Conservation (phyloP, 108 stramenopile species). For the Fistulifera solaris region DNA sequence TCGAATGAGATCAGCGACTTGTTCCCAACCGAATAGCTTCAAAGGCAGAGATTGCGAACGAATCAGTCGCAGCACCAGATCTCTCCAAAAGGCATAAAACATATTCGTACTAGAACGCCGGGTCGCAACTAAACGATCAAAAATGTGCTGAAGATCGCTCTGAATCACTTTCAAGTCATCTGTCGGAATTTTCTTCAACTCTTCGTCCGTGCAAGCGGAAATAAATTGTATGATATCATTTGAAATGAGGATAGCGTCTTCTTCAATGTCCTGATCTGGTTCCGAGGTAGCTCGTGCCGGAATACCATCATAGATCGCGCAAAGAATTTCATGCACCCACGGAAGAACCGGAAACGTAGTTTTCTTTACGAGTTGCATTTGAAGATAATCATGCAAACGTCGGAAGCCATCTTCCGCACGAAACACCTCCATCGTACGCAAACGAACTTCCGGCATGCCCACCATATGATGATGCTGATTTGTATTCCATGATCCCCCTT, state of each 20-base stretch:
- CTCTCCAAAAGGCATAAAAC: conserved; percentile 64
- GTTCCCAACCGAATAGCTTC: conserved; percentile 81
- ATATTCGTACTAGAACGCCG: conserved; percentile 34
- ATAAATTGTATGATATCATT: conserved; percentile 55
- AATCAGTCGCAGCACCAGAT: conserved; percentile 52
- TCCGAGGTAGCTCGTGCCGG: neutral
- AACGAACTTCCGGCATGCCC: conserved; percentile 52
- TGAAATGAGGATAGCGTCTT: conserved; percentile 35
- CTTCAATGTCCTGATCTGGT: conserved; percentile 24
- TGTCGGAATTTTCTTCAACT: conserved; percentile 45
- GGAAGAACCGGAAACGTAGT: too few relatives aligned
- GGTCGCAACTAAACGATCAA: conserved; percentile 25
- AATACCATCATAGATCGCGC: neutral
- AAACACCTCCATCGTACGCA: conserved; percentile 55
- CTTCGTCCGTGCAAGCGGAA: conserved; percentile 32
- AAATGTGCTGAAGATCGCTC: conserved; percentile 37
- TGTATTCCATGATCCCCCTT: conserved; percentile 41
- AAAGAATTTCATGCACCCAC: conserved; percentile 3
- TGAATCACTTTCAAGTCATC: conserved; percentile 42
- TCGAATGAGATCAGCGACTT: conserved; percentile 59
- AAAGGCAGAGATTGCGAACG: conserved; percentile 65
- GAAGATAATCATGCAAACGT: conserved; percentile 31
- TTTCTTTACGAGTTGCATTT: too few relatives aligned
- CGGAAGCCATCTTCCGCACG: conserved; percentile 38
- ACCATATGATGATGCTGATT: conserved; percentile 20